Base-by-base conservation (phyloP, 2,329 filamentous ascomycete genomes). In the Colletotrichum sp. region DNA sequence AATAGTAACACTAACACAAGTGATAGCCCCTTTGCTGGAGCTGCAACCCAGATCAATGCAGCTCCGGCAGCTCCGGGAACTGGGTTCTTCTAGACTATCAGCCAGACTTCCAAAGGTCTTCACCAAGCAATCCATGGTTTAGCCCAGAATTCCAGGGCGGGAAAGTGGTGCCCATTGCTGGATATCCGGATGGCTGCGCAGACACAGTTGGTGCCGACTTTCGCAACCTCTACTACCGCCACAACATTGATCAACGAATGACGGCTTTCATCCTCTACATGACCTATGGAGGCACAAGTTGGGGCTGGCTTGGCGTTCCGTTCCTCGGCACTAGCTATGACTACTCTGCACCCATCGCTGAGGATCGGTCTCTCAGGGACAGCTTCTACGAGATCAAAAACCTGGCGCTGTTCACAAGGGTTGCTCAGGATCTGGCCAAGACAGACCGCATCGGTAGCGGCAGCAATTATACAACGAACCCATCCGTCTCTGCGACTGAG, bases 11-110 rank as follows among this genome's bases (percentile, higher is more conserved):
- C 18, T 43, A 43, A 43, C 39, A 43, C 0, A 0, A 0, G 0
- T 9, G 39, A 2, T 28, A 66, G 22, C 62, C 62, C 3, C 34
- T 39, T 7, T 66, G 62, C 62, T 66, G 62, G 62, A 66, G 34
- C 10, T 66, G 62, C 2, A 25, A 66, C 13, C 62, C 43, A 25
- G 22, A 43, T 2, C 36, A 66, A 30, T 66, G 62, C 9, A 12
- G 39, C 6, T 43, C 39, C 9, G 39, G 39, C 3, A 43, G 39
- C 39, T 43, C 39, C 39, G 39, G 39, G n/a, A 18, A 43, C 62
- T 66, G 36, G 62, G 34, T 22, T 80, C 18, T 77, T 77, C n/a
- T 43, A n/a, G 75, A 83, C 13, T 84, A 85, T 67, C 82, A 79
- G 28, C 76, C 76, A 5, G 81, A 82, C 76, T 85, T 82, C 18